Conservation (phyloP, 768 basidiomycete species). For the Artomyces pyxidatus region DNA sequence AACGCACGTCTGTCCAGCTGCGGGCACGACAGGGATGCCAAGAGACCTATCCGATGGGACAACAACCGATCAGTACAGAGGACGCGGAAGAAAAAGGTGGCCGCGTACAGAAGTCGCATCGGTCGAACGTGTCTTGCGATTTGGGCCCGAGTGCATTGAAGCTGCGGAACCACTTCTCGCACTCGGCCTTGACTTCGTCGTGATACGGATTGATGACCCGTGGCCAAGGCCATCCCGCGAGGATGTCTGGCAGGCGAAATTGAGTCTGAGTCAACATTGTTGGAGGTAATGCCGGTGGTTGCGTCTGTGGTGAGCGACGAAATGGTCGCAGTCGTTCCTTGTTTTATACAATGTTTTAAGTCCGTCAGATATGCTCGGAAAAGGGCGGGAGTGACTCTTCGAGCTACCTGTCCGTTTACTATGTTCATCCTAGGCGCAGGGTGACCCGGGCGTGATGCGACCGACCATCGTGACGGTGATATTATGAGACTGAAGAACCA, state of each 20-base stretch:
- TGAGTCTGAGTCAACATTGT: not conserved
- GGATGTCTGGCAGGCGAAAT: constrained; percentile 6
- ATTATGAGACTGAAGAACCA: no score
- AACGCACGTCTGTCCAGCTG: constrained; percentile 24
- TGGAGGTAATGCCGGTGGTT: no score
- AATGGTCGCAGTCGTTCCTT: no score
- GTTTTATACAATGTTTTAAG: no score
- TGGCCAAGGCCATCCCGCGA: constrained; percentile 15
- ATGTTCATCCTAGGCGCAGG: no score
- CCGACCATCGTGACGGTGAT: no score
- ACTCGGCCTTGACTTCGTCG: constrained; percentile 11
- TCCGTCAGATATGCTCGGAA: no score
- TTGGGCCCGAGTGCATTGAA: constrained; percentile 11
- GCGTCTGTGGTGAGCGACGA: no score
- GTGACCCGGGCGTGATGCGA: no score
- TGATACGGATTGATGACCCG: constrained; percentile 13
- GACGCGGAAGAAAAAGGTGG: not conserved
- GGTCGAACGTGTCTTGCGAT: constrained; percentile 12
- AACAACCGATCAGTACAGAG: not conserved
- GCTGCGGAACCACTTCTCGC: constrained; percentile 8
- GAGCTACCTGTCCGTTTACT: no score
- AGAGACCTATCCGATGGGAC: no score
- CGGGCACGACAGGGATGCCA: constrained; percentile 32
- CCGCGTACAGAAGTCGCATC: constrained; percentile 14
- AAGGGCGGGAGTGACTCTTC: no score